Base-by-base conservation (phyloP, 2,329 filamentous ascomycete genomes). In the Colletotrichum sp. region DNA sequence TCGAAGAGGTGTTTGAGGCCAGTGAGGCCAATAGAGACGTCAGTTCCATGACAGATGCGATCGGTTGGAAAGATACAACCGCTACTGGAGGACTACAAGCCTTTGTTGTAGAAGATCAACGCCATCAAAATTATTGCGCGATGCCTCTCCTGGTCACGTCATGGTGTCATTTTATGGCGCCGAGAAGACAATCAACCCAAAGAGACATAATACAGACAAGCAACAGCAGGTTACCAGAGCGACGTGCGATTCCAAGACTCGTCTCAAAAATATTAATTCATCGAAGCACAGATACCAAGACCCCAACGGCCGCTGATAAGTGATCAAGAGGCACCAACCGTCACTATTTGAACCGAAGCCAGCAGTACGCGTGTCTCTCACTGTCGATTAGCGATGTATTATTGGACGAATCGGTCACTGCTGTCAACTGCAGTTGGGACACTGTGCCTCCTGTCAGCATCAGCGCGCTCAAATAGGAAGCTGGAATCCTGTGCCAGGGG, bases 401-500 rank as follows among this genome's bases (percentile, higher is more conserved):
- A 66, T 66, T 66, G 64, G 64, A 56, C 52, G 10, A 55, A 8
- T 34, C 14, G 56, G n/a, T 8, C 12, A 21, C 32, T 16, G 6
- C 59, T n/a, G 4, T 8, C 21, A 32, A 65, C 52, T 38, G 2
- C 32, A 59, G 26, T 43, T 43, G 30, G 14, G 21, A 24, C 21
- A 56, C 21, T 30, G 30, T 43, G n/a, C 32, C 48, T 28, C 32
- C 28, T n/a, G 52, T 30, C 52, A 6, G 32, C 26, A 21, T 55
- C 38, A 24, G 63, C 43, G 28, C 16, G 38, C 63, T 36, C 38
- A 10, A 66, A 66, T 21, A 66, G 63, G 63, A 52, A 66, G 63
- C 63, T 66, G 63, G 30, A n/a, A 8, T n/a, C 13, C 38, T n/a
- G 52, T 16, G 38, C 16, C 34, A 24, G 12, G 32, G 52, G 18